Conservation (phyloP, 1,284 basidiomycete species). For the Rhizoctonia solani region DNA sequence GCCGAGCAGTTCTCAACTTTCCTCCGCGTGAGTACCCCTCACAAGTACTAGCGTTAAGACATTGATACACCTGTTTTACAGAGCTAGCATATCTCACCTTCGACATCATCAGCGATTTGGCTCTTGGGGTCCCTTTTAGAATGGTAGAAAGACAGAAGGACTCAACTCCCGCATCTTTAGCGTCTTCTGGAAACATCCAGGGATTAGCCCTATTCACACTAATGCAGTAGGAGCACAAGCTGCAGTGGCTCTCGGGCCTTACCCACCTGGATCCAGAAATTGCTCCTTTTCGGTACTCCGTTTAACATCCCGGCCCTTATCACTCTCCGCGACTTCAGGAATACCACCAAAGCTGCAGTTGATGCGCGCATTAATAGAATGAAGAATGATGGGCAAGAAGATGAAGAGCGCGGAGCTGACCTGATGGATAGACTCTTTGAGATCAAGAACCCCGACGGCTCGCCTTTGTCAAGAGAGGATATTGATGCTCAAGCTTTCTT, state of each 20-base stretch:
- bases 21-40: background rate
- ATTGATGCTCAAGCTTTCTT: background rate
- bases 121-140: constrained; percentile 52
- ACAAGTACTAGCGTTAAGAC: background rate
- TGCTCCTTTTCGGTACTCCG: background rate
- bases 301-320: background rate
- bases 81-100: constrained; percentile 54
- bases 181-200: background rate
- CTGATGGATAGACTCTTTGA: background rate
- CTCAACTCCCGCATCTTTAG: background rate
- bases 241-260: background rate
- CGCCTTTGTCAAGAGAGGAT: background rate
- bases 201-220: background rate
- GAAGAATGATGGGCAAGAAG: constrained; percentile 47
- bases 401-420: background rate
- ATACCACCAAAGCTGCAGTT: background rate
- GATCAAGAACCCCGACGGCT: background rate
- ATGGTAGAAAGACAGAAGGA: constrained; percentile 47
- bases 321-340: background rate
- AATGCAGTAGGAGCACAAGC: background rate
- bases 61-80: background rate
- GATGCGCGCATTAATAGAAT: constrained; percentile 55
- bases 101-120: constrained; percentile 51
- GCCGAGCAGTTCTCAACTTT: background rate
- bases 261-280: background rate